phyloP scores from a whole-genome alignment of 2,329 filamentous ascomycete genomes.

The Lachnellula suecica region DNA sequence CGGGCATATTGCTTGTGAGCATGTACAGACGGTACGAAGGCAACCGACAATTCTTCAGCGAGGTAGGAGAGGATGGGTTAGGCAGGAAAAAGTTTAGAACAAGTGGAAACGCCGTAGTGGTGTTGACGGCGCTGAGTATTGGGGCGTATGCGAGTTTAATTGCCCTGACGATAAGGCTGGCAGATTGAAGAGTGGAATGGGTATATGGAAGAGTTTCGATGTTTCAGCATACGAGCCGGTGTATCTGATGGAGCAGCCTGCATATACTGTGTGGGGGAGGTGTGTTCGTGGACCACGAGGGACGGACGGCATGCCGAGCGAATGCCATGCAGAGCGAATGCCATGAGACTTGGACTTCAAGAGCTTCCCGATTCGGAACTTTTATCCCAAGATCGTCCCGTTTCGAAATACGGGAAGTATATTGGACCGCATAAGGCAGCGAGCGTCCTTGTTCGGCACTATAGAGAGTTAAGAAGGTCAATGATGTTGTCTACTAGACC shows the following conservation, averaged over 20 bases:
- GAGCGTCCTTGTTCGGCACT: too few relatives aligned
- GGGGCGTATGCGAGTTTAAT: conserved; percentile 57
- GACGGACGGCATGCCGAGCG: neutral
- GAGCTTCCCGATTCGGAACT: neutral
- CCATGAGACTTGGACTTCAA: neutral
- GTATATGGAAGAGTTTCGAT: neutral
- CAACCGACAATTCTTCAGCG: conserved; percentile 87
- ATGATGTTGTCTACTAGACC: too few relatives aligned
- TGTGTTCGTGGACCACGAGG: neutral
- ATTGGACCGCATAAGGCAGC: too few relatives aligned
- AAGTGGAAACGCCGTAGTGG: conserved; percentile 60
- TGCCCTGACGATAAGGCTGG: conserved; percentile 49
- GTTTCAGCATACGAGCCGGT: neutral
- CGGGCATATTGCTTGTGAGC: conserved; percentile 78
- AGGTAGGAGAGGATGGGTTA: conserved; percentile 38
- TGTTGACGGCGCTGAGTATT: conserved; percentile 57
- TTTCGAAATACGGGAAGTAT: neutral
- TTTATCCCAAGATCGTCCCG: neutral
- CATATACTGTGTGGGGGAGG: neutral
- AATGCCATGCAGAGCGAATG: neutral
- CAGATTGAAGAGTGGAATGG: neutral
- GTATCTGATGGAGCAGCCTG: neutral
- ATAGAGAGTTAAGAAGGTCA: too few relatives aligned
- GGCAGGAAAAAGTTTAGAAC: conserved; percentile 59
- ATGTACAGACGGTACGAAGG: conserved; percentile 87